A percentile compares a stretch with the other conserved stretches of the same genome.
Conservation (phyloP, 176 grass and related monocot genomes). For the Coix lacrymajobi region DNA sequence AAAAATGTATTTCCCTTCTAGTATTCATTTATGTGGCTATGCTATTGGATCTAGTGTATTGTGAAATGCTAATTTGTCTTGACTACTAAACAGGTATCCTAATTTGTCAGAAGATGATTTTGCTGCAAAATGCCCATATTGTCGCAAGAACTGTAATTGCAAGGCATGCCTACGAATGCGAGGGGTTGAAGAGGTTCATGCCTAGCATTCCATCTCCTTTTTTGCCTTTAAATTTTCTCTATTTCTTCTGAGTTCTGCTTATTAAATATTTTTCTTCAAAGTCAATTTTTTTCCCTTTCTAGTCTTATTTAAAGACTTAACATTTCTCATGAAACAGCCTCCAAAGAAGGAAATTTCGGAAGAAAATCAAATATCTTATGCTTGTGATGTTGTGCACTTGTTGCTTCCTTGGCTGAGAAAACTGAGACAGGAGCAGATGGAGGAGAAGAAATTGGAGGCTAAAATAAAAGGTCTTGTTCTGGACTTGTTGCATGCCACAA, state of each 20-base stretch:
- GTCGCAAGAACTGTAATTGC: constrained; percentile 66
- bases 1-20: background rate
- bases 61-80: background rate
- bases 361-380: constrained; percentile 36
- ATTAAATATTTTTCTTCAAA: background rate
- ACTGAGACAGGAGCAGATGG: constrained; percentile 34
- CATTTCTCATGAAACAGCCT: constrained; percentile 35
- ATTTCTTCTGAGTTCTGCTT: background rate
- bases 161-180: constrained; percentile 54
- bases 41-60: background rate
- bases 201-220: background rate
- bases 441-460: constrained; percentile 61
- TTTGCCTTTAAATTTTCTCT: background rate
- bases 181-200: constrained; percentile 37
- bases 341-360: constrained; percentile 41
- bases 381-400: constrained; percentile 27
- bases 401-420: constrained; percentile 67
- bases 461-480: constrained; percentile 43
- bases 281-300: background rate
- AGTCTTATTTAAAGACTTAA: background rate
- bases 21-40: background rate
- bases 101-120: constrained; percentile 46
- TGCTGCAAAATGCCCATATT: constrained; percentile 45
- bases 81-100: constrained; percentile 47
- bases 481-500: background rate